Percentiles rank a stretch among this genome's conserved stretches.
phyloP scores from a whole-genome alignment of 225 moss, liverwort and hornwort species.

The Neckera pumila region DNA sequence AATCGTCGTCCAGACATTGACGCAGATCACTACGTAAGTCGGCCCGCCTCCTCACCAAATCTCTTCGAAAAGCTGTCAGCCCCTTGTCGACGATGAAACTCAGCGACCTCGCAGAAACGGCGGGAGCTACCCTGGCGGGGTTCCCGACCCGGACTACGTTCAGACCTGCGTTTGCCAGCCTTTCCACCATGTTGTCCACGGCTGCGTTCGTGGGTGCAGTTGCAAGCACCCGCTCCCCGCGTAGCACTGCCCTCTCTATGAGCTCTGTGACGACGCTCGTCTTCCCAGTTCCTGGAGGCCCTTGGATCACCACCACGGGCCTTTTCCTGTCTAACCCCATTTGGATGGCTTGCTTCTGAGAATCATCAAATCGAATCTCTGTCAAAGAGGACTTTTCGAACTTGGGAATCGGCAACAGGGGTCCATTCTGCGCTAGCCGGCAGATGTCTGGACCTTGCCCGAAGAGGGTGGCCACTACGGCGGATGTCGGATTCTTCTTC shows the following conservation, averaged over 20 bases:
- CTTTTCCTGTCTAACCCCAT: conserved; percentile 55
- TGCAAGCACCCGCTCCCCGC: conserved; percentile 83
- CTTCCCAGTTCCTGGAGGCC: conserved; percentile 96
- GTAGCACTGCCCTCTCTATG: conserved; percentile 55
- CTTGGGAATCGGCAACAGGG: conserved; percentile 25
- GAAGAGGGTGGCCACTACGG: conserved; percentile 67
- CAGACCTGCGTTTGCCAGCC: conserved; percentile 57
- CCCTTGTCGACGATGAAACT: conserved; percentile 73
- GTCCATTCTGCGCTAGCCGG: conserved; percentile 64
- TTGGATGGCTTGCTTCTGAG: conserved; percentile 61
- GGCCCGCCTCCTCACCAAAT: conserved; percentile 74
- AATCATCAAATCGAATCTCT: conserved; percentile 44
- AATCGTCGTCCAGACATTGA: conserved; percentile 75
- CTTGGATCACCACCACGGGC: conserved; percentile 87
- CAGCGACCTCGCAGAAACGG: conserved; percentile 66
- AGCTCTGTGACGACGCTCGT: conserved; percentile 85
- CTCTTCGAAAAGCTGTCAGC: conserved; percentile 60
- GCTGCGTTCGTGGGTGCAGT: conserved; percentile 93
- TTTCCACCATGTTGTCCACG: conserved; percentile 95
- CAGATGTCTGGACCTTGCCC: conserved; percentile 60
- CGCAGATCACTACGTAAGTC: conserved; percentile 87
- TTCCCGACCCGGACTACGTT: conserved; percentile 94
- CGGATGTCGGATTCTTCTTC: conserved; percentile 46
- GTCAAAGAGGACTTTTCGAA: conserved; percentile 9
- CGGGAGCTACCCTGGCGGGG: conserved; percentile 82